Conservation (phyloP, 306 rosid species). For the Begonia fuchsioides region DNA sequence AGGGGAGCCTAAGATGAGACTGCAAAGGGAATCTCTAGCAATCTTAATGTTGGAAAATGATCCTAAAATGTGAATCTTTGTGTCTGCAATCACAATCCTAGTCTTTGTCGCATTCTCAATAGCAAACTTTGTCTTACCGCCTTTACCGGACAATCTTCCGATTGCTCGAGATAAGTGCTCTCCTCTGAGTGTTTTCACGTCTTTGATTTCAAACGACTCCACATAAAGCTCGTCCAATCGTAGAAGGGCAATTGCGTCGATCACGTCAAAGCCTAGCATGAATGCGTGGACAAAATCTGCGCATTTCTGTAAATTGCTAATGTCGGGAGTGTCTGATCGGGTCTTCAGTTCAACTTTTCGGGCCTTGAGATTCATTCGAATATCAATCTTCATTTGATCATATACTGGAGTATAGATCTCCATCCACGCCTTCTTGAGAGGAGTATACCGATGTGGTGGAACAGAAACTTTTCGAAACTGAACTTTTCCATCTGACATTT, state of each 20-base stretch:
- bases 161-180: too few relatives aligned
- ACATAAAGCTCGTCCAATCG: conserved; percentile 82
- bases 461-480: conserved; percentile 71
- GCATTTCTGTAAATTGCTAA: conserved; percentile 69
- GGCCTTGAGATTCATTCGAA: conserved; percentile 77
- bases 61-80: too few relatives aligned
- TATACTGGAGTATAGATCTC: conserved; percentile 61
- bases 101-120: too few relatives aligned
- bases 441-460: conserved; percentile 69
- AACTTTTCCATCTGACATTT: conserved; percentile 69
- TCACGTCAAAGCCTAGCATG: conserved; percentile 74
- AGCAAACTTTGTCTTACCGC: conserved; percentile 75
- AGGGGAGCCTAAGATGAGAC: too few relatives aligned
- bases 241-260: conserved; percentile 67
- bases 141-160: conserved; percentile 79
- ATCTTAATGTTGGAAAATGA: too few relatives aligned
- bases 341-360: conserved; percentile 76
- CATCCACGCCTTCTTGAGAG: conserved; percentile 86
- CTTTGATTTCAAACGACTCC: conserved; percentile 86
- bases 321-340: too few relatives aligned
- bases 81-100: too few relatives aligned
- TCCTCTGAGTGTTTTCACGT: conserved; percentile 65
- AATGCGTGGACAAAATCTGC: conserved; percentile 91
- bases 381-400: conserved; percentile 73
- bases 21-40: too few relatives aligned